Conservation (phyloP, 805 yeast genomes). For the Candida nemodendra region DNA sequence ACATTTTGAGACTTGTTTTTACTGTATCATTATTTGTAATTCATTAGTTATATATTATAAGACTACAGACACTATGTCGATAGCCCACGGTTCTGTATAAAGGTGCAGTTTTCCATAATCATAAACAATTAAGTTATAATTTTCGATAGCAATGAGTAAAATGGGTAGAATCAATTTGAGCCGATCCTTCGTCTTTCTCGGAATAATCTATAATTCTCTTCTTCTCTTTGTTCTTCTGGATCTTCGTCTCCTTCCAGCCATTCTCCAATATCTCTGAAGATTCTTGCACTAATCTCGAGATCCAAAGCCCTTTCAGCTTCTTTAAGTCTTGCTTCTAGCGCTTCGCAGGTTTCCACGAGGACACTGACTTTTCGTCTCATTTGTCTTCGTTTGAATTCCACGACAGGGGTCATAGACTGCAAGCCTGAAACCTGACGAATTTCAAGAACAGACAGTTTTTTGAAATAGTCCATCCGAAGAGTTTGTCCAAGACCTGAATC, state of each 20-base stretch:
- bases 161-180: no score
- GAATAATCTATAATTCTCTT: constrained; percentile 17
- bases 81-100: no score
- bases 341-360: constrained; percentile 77
- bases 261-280: constrained; percentile 59
- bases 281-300: constrained; percentile 50
- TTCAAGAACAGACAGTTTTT: constrained; percentile 70
- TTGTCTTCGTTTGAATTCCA: constrained; percentile 62
- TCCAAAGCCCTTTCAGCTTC: constrained; percentile 61
- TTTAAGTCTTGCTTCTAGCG: constrained; percentile 55
- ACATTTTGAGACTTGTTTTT: no score
- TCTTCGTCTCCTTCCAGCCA: constrained; percentile 59
- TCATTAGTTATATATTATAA: no score
- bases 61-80: no score
- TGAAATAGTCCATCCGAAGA: constrained; percentile 47
- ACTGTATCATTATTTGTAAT: no score
- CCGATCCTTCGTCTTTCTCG: constrained; percentile 8
- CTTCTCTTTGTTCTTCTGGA: constrained; percentile 36
- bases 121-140: no score
- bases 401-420: constrained; percentile 59
- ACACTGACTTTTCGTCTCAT: constrained; percentile 44
- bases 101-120: neutral
- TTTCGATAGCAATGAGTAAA: no score
- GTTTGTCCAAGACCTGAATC: constrained; percentile 33
- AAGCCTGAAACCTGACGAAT: constrained; percentile 60